These are phyloP conservation scores for Neurospora intermedia DNA, from an alignment of 495 filamentous ascomycete species.

Conservation along the genomic window DNA sequence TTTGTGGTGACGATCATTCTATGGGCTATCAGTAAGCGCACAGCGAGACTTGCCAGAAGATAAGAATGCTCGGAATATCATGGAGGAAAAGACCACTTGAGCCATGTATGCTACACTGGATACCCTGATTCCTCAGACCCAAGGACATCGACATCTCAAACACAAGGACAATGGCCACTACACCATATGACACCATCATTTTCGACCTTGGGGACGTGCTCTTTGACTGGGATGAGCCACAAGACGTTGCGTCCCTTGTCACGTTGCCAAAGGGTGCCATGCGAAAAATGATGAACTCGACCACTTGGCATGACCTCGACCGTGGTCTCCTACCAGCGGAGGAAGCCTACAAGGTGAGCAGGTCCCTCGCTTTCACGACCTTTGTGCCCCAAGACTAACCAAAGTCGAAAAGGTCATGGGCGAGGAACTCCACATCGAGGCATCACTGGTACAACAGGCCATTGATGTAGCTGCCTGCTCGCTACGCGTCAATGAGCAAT, in stretches of 20 bases:
- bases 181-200: constrained; percentile 2
- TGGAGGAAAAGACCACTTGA: not conserved
- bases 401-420: not conserved
- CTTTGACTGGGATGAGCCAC: constrained; percentile 5
- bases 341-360: not conserved
- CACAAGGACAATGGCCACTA: not conserved
- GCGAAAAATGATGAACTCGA: not conserved
- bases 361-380: not conserved
- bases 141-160: not conserved
- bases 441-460: not conserved
- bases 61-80: not conserved
- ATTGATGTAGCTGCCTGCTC: not conserved
- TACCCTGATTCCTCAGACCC: not conserved
- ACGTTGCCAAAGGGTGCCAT: not conserved
- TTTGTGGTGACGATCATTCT: not conserved
- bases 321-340: not conserved
- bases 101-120: not conserved
- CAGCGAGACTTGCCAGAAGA: not conserved
- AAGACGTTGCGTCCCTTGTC: not conserved
- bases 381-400: not conserved
- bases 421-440: not conserved
- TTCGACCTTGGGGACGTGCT: constrained; percentile 6
- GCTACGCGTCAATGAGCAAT: not conserved
- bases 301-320: not conserved
- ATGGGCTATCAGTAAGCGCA: not conserved